These are phyloP conservation scores for Cercophora samala DNA, from an alignment of 495 filamentous ascomycete species.

Conservation along the genomic window DNA sequence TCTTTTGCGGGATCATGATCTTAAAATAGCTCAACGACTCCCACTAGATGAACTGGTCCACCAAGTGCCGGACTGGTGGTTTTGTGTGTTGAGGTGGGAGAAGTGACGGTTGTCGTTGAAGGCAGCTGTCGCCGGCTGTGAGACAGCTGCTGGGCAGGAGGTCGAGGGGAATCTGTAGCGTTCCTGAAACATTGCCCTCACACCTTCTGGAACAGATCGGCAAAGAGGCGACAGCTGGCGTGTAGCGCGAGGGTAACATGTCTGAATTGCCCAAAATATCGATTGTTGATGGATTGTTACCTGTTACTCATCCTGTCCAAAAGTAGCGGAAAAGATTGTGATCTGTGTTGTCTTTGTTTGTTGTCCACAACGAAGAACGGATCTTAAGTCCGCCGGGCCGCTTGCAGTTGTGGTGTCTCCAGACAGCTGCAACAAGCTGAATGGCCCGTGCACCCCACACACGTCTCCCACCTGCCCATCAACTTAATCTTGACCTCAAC, in stretches of 20 bases:
- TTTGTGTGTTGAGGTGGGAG: neutral
- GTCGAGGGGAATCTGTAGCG: neutral
- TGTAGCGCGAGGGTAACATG: neutral
- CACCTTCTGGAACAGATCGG: conserved; percentile 24
- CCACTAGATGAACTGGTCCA: neutral
- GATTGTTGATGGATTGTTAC: neutral
- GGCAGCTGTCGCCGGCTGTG: neutral
- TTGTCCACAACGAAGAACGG: neutral
- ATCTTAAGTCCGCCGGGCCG: neutral
- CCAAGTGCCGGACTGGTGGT: neutral
- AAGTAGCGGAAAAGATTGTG: neutral
- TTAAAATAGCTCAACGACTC: neutral
- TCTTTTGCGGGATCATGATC: neutral
- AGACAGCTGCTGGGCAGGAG: neutral
- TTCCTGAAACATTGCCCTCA: conserved; percentile 17
- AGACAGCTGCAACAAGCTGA: neutral
- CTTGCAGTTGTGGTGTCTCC: neutral
- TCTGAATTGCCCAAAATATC: neutral
- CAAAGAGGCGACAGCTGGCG: conserved; percentile 5
- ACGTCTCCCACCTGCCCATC: neutral
- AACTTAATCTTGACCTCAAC: neutral
- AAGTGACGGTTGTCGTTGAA: neutral
- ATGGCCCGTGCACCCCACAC: too few relatives aligned
- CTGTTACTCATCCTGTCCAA: neutral
- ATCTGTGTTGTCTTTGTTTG: neutral